A percentile compares a stretch with the other conserved stretches of the same genome.
phyloP scores from a whole-genome alignment of 2,329 filamentous ascomycete species.

The Fusarium albosuccineum region DNA sequence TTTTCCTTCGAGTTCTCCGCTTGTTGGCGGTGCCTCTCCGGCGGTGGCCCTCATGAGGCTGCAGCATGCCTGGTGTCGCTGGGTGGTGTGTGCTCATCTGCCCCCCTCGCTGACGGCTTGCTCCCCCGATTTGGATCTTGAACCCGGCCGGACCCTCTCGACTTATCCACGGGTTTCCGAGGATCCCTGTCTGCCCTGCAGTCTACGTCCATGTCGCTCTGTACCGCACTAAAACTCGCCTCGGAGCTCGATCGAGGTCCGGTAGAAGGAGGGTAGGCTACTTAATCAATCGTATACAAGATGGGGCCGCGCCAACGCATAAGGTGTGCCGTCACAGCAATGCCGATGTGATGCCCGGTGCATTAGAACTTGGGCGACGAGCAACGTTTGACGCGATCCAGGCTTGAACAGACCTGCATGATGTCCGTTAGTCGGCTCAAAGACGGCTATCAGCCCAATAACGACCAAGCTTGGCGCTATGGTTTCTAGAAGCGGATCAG shows the following conservation, averaged over 20 bases:
- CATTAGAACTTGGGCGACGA: slow-evolving; percentile 22
- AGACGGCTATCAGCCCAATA: slow-evolving; percentile 13
- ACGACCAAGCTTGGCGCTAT: slow-evolving; percentile 26
- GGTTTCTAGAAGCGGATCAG: slow-evolving; percentile 42
- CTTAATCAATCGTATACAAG: slow-evolving; percentile 37
- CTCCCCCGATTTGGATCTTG: slow-evolving; percentile 41
- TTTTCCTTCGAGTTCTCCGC: slow-evolving; percentile 3
- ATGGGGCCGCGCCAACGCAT: slow-evolving; percentile 21
- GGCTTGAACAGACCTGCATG: slow-evolving; percentile 21
- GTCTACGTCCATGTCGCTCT: slow-evolving; percentile 34
- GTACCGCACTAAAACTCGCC: slow-evolving; percentile 36
- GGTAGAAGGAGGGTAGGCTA: slow-evolving; percentile 15
- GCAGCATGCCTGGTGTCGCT: slow-evolving; percentile 35
- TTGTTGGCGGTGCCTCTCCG: slow-evolving; percentile 19
- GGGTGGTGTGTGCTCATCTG: slow-evolving; percentile 40
- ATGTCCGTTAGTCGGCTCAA: slow-evolving; percentile 9
- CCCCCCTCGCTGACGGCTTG: slow-evolving; percentile 31
- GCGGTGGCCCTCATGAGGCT: slow-evolving; percentile 32
- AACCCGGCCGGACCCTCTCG: slow-evolving; percentile 35
- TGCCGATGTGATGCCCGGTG: slow-evolving; percentile 17
- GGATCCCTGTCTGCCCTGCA: slow-evolving; percentile 33
- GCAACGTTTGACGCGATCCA: slow-evolving; percentile 25
- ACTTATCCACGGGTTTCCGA: slow-evolving; percentile 32
- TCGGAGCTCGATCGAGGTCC: slow-evolving; percentile 27
- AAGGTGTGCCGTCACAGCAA: slow-evolving; percentile 24